Evolutionary conservation across 139 green algal species (phyloP).

Genomic region (Chlamydomonas applanata): DNA sequence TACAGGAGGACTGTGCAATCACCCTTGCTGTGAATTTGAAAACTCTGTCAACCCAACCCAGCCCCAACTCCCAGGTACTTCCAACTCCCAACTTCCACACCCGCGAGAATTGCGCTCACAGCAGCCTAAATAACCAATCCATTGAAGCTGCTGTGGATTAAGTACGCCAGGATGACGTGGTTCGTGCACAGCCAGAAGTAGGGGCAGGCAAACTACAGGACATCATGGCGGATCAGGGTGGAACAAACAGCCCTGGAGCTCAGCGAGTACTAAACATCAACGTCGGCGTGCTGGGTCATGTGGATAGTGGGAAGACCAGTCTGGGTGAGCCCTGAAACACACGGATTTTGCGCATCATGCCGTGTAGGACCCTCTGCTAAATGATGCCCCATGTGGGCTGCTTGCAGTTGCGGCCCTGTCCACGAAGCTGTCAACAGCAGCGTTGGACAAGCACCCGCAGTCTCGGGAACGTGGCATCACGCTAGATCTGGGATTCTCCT

Average conservation of each 20-base stretch:
- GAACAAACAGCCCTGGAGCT: neutral
- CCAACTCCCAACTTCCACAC: too few species aligned
- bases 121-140: too few species aligned
- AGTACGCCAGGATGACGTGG: too few species aligned
- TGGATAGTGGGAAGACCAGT: constrained; percentile 95
- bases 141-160: too few species aligned
- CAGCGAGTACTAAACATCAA: constrained; percentile 77
- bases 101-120: too few species aligned
- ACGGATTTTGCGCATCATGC: neutral
- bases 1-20: too few species aligned
- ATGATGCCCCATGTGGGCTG: neutral
- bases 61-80: too few species aligned
- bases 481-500: constrained; percentile 95
- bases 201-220: too few species aligned
- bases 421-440: constrained; percentile 87
- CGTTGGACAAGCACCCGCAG: constrained; percentile 95
- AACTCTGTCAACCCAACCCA: too few species aligned
- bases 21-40: too few species aligned
- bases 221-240: too few species aligned
- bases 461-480: constrained; percentile 94
- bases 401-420: constrained; percentile 83
- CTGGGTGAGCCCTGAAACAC: constrained; percentile 58
- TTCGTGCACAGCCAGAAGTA: too few species aligned
- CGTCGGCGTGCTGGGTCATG: constrained; percentile 90
- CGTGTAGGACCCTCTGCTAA: neutral